Evolutionary conservation across 129 eudicot genomes (phyloP), one percentile per base, ranked within the genome.

Genomic region (Chrysanthemum lavandulifolium): DNA sequence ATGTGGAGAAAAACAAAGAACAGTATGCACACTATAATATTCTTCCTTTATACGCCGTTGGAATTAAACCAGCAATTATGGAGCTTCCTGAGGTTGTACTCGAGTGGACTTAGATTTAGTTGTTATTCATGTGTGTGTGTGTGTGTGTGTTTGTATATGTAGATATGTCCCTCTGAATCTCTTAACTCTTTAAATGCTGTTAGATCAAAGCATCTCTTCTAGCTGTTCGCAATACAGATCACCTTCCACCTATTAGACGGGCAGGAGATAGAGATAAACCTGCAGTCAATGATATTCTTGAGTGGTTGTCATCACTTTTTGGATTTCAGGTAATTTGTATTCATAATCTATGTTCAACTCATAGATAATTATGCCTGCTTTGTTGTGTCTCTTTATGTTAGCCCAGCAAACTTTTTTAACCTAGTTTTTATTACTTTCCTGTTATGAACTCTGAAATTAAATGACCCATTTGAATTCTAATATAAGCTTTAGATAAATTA

Each of bases 41-140:
- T 69, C 96, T 95, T 78, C 99, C 99, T 14, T 72, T 95, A 82
- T 83, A 83, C 82, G 84, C 88, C 76, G 90, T 83, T 72, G 87
- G 94, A 21, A 86, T 78, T 57, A 95, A 95, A 76, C 99, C 99
- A 59, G 95, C 94, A 81, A 91, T 95, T 59, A 90, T 91, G 97
- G 87, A 91, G 81, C 96, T 95, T 63, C 87, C 99, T 13, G 99
- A 95, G 97, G 99, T 94, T 62, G 73, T 84, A 62, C 78, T 48
- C 43, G 40, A 47, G 59, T 61, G 45, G 72, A 19, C 61, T 18
- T 5, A 47, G 23, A 48, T 74, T 33, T 71, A 55, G 7, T 18
- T 57, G 45, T 76, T 55, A 8, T 18, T 69, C 36, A 8, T 16
- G 1, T 23, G 64, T 27, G 5, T 23, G 64, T 27, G 31, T 27